Percentiles rank a stretch among this genome's conserved stretches.
phyloP scores from a whole-genome alignment of 2,329 filamentous ascomycete species.

The Lizonia empirigonia region DNA sequence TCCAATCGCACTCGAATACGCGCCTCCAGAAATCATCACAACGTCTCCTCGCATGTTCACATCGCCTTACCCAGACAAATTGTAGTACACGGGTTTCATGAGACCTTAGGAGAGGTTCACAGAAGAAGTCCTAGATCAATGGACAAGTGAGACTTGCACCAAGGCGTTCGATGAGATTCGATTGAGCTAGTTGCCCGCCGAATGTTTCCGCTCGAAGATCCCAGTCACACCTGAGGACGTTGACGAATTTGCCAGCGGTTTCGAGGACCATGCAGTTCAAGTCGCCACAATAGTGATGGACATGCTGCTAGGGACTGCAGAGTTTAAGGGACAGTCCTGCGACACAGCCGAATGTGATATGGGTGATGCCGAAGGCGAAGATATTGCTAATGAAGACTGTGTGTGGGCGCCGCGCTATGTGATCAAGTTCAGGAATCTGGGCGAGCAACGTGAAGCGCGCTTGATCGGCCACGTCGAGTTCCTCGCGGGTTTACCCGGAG shows the following conservation, averaged over 20 bases:
- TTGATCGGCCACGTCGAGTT: slow-evolving; percentile 29
- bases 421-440: slow-evolving; percentile 9
- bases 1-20: neutral
- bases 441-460: slow-evolving; percentile 5
- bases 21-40: neutral
- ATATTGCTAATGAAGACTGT: slow-evolving; percentile 12
- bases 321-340: too few species aligned
- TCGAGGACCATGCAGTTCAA: slow-evolving; percentile 16
- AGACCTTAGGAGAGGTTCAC: slow-evolving; percentile 19
- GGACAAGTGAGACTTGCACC: neutral
- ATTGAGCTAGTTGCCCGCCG: neutral
- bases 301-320: slow-evolving; percentile 7
- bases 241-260: slow-evolving; percentile 5
- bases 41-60: neutral
- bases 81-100: slow-evolving; percentile 27
- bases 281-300: slow-evolving; percentile 10
- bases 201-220: neutral
- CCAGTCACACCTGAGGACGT: neutral
- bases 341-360: slow-evolving; percentile 2
- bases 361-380: neutral
- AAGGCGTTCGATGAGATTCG: slow-evolving; percentile 13
- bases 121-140: neutral
- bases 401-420: slow-evolving; percentile 17
- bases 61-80: slow-evolving; percentile 4
- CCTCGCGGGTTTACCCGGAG: slow-evolving; percentile 21